Evolutionary conservation across 805 yeast genomes (phyloP).

Genomic region (Diddensiella transvaalensis): DNA sequence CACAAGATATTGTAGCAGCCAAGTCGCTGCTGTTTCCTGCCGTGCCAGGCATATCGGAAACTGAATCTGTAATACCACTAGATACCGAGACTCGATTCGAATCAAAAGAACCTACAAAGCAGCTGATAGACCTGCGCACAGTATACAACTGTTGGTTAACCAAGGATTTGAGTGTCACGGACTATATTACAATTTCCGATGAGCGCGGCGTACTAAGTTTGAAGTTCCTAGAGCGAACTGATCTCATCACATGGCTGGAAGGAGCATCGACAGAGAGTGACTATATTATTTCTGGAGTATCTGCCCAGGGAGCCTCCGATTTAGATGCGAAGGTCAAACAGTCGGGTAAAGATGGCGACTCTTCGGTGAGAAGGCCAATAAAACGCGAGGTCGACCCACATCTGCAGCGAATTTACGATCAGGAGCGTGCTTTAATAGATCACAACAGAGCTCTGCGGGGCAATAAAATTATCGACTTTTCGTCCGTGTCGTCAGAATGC

Average conservation of each 20-base stretch:
- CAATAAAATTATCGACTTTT: slow-evolving; percentile 33
- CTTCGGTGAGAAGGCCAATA: slow-evolving; percentile 9
- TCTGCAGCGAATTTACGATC: slow-evolving; percentile 42
- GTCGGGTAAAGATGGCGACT: slow-evolving; percentile 7
- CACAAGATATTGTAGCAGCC: slow-evolving; percentile 40
- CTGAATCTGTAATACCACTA: slow-evolving; percentile 33
- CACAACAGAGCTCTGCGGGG: slow-evolving; percentile 42
- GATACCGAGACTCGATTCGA: slow-evolving; percentile 52
- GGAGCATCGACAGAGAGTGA: slow-evolving; percentile 63
- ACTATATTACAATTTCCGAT: slow-evolving; percentile 72
- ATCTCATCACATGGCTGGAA: slow-evolving; percentile 73
- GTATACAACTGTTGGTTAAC: slow-evolving; percentile 76
- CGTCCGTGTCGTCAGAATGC: slow-evolving; percentile 35
- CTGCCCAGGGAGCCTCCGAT: slow-evolving; percentile 13
- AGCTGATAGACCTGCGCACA: slow-evolving; percentile 45
- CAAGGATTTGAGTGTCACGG: slow-evolving; percentile 71
- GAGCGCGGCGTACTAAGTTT: slow-evolving; percentile 61
- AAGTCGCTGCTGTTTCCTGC: slow-evolving; percentile 30
- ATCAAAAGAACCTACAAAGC: slow-evolving; percentile 9
- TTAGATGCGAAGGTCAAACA: slow-evolving; percentile 11
- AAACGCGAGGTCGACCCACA: slow-evolving; percentile 46
- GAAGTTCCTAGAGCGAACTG: slow-evolving; percentile 80
- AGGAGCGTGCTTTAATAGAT: slow-evolving; percentile 43
- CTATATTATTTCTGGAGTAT: slow-evolving; percentile 37
- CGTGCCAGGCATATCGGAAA: slow-evolving; percentile 20